Base-by-base conservation (phyloP, 1,284 basidiomycete species). In the Takashimella tepidaria region DNA sequence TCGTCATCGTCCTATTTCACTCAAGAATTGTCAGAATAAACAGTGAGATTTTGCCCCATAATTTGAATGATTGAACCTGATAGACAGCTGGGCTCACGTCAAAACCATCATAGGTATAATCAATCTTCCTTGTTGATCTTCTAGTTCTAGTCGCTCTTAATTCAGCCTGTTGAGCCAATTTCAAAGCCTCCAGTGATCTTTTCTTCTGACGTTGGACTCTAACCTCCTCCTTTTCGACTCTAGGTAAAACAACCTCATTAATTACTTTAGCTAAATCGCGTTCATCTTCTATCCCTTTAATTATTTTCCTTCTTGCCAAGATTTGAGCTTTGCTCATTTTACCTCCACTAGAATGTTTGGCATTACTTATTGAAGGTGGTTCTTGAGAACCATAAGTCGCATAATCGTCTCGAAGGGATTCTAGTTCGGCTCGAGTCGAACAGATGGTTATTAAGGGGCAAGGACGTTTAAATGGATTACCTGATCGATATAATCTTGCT, bases 391-490 rank as follows among this genome's bases (percentile, higher is more conserved):
- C 62, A 45, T 68, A 56, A 5, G 48, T 54, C 4, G 56, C 59
- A 46, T 62, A 62, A 11, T 55, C 31, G 10, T 54, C 59, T 4
- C 66, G 56, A 37, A 62, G 55, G 3, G 54, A 53, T 22, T 64
- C 47, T 11, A 73, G 60, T 25, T 72, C 62, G 27, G 57, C 55
- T 45, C 63, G 59, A 6, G 61, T 66, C 6, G 58, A 49, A 5
- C 67, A 59, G 45, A 70, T 54, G 22, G 62, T 53, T 19, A 58
- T 49, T 24, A 76, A 56, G 0, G 72, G 73, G 51, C 72, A 76
- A 0, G 67, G 70, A 1, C 73, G 67, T 48, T 76, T 76, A 66
- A 69, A 76, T 5, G 74, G 74, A 56, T 76, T 76, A 8, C 72
- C 69, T 19, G 72, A 74, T 23, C 60, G 61, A 58, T 74, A 76